Base-by-base conservation (phyloP, 2,329 filamentous ascomycete species). In the Apiospora rasikravindrae region DNA sequence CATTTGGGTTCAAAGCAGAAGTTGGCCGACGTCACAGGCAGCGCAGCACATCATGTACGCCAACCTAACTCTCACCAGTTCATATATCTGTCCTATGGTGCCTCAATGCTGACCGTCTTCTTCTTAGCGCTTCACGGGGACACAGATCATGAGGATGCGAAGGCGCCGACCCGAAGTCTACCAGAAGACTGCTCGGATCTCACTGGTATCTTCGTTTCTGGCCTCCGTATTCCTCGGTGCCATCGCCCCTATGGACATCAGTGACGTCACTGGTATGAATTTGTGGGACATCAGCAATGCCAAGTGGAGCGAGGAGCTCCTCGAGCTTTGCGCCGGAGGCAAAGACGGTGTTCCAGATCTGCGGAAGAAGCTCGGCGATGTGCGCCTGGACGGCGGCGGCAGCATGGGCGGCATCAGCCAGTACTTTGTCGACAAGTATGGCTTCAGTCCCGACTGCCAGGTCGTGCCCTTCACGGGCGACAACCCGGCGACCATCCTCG, bases 191-290 rank as follows among this genome's bases (percentile, higher is more conserved):
- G 87, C 91, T 14, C 91, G 94, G 71, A 98, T 99, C 80, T 97
- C 95, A 1, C 92, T 98, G 66, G 95, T 98, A 19, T 98, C 96
- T 0, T 98, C 96, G 0, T 99, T 98, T 86, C 88, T 98, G 69
- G 95, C 96, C 2, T 98, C 96, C 0, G 82, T 98, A 22, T 93
- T 99, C 81, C 88, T 98, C 19, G 96, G 96, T 71, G 85, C 87
- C 75, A 88, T 98, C 74, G 96, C 96, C 0, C 94, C 95, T 0
- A 92, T 98, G 76, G 96, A 99, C 81, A 95, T 98, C 77, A 93
- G 93, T 78, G 96, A 99, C 83, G 95, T 96, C 33, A 97, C 95
- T 78, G 96, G 96, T 70, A 98, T 98, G 92, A 98, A 98, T 81
- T 86, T 99, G 8, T 98, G 95, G 94, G 94, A 98, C 78, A 95